Percentiles rank a stretch among this genome's conserved stretches.
Evolutionary conservation across 805 yeast genomes (phyloP).

Genomic region (Teunomyces gatunensis): DNA sequence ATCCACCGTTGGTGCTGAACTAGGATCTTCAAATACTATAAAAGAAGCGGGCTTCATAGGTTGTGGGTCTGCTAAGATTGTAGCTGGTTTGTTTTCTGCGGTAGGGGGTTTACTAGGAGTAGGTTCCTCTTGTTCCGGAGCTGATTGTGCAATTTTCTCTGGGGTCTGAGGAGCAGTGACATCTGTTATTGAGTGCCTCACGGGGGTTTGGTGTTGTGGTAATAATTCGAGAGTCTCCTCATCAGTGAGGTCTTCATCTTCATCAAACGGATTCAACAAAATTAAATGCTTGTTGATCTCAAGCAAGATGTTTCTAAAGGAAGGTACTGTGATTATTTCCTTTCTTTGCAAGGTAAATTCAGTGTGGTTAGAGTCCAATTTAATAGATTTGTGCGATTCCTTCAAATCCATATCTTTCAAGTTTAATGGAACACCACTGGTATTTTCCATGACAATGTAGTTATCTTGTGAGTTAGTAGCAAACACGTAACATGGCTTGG

Average conservation of each 20-base stretch:
- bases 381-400: conserved; percentile 33
- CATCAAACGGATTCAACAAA: conserved; percentile 47
- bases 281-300: conserved; percentile 71
- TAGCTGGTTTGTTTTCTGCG: background rate
- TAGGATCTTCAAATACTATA: conserved; percentile 12
- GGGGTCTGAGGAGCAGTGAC: conserved; percentile 7
- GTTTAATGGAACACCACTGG: conserved; percentile 19
- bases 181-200: background rate
- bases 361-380: conserved; percentile 41
- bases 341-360: conserved; percentile 57
- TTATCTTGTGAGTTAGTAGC: conserved; percentile 18
- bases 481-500: conserved; percentile 41
- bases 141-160: background rate
- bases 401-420: conserved; percentile 12
- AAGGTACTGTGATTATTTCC: conserved; percentile 66
- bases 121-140: conserved; percentile 2
- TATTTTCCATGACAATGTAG: conserved; percentile 21
- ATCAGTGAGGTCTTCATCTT: conserved; percentile 44
- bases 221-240: conserved; percentile 36
- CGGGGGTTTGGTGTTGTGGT: background rate
- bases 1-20: conserved; percentile 10
- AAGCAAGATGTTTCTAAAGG: conserved; percentile 56
- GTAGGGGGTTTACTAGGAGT: conserved; percentile 8
- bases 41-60: conserved; percentile 3
- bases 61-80: background rate